These are phyloP conservation scores for Eucalyptus tenuipes DNA, from an alignment of 345 rosid genomes.

Conservation along the genomic window DNA sequence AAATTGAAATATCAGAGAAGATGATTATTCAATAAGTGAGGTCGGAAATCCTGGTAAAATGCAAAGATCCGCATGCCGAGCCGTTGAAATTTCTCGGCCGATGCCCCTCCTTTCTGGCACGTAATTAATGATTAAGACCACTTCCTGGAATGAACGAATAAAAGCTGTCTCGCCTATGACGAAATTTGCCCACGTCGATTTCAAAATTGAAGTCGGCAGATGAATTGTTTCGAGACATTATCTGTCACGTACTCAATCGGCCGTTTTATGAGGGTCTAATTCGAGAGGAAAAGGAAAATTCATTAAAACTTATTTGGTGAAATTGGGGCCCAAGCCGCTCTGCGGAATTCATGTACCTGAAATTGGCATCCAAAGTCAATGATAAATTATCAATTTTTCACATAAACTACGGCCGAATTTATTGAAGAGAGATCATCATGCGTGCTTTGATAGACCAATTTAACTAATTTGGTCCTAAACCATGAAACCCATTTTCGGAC, in stretches of 20 bases:
- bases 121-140: not conserved
- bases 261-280: not conserved
- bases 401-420: not conserved
- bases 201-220: not conserved
- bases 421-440: not conserved
- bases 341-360: not conserved
- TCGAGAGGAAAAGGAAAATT: not conserved
- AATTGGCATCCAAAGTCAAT: not conserved
- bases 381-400: not conserved
- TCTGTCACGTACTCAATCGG: not conserved
- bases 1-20: not conserved
- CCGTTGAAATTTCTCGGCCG: not conserved
- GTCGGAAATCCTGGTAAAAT: not conserved
- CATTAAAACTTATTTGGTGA: not conserved
- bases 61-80: not conserved
- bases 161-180: not conserved
- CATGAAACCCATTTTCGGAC: not conserved
- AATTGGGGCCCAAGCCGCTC: not conserved
- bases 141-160: not conserved
- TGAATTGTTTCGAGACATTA: not conserved
- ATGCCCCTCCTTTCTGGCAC: not conserved
- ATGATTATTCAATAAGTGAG: not conserved
- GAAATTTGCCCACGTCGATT: not conserved
- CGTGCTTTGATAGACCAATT: not conserved
- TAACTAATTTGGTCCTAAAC: not conserved